Conservation (phyloP, 306 rosid species). For the Vigna mungo region DNA sequence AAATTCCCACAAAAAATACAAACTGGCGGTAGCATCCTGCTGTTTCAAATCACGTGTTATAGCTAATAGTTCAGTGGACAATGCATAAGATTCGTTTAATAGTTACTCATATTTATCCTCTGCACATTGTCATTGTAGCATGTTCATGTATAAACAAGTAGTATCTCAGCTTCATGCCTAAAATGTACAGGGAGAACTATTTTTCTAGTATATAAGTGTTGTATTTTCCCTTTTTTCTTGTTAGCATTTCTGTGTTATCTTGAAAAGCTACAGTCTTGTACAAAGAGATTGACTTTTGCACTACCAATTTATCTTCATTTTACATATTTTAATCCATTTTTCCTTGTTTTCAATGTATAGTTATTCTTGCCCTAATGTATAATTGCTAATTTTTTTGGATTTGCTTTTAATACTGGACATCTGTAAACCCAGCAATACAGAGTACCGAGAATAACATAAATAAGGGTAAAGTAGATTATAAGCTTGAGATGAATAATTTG, state of each 20-base stretch:
- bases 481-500: background rate
- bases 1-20: slow-evolving; percentile 5
- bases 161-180: slow-evolving; percentile 17
- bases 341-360: background rate
- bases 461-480: background rate
- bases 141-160: slow-evolving; percentile 19
- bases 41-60: slow-evolving; percentile 13
- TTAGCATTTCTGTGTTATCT: background rate
- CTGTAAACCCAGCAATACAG: background rate
- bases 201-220: slow-evolving; percentile 2
- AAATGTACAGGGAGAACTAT: background rate
- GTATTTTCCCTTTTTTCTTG: background rate
- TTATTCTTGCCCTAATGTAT: background rate
- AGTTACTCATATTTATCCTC: background rate
- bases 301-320: background rate
- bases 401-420: background rate
- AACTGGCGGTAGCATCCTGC: background rate
- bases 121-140: background rate
- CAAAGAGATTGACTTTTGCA: background rate
- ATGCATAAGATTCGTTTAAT: background rate
- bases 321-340: background rate
- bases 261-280: background rate
- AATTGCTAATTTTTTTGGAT: slow-evolving; percentile 8
- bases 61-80: slow-evolving; percentile 2
- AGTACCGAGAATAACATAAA: background rate